phyloP scores from a whole-genome alignment of 106 monocot genomes.

The Acanthochlamys bracteata region DNA sequence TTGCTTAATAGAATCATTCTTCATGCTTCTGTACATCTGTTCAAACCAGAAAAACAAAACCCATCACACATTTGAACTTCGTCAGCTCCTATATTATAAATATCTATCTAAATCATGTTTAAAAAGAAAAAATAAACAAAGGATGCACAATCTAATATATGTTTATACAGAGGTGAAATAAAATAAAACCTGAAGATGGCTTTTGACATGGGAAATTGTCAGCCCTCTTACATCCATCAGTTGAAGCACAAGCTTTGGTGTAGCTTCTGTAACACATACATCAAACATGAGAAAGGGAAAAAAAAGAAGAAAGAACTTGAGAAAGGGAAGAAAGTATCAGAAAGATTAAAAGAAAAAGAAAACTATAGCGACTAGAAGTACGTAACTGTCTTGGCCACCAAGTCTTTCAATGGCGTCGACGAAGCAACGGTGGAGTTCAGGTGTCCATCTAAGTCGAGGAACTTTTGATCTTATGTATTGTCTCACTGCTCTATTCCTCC shows the following conservation, averaged over 20 bases:
- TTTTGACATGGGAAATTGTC: conserved; percentile 93
- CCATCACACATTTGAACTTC: too few species aligned
- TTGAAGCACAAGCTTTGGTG: conserved; percentile 90
- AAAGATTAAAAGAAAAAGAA: not conserved
- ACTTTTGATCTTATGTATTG: conserved; percentile 92
- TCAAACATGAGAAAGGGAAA: not conserved
- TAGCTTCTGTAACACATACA: conserved; percentile 43
- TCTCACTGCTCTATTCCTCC: conserved; percentile 65
- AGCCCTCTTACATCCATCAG: conserved; percentile 84
- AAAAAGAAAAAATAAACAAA: not conserved
- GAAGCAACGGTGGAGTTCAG: conserved; percentile 84
- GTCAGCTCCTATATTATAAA: too few species aligned
- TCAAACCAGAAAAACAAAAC: not conserved
- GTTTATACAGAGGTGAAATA: not conserved
- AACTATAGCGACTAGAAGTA: too few species aligned
- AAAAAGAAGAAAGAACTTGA: not conserved
- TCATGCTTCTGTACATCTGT: conserved; percentile 97
- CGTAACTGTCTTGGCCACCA: conserved; percentile 75
- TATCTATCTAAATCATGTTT: not conserved
- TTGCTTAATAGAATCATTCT: conserved; percentile 58
- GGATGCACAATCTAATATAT: not conserved
- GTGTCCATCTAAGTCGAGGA: conserved; percentile 88
- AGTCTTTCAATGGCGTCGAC: conserved; percentile 77
- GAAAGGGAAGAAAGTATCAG: not conserved
- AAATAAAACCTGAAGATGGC: conserved; percentile 77